Conservation (phyloP, 352 stramenopile species). For the Phytophthora ramorum region DNA sequence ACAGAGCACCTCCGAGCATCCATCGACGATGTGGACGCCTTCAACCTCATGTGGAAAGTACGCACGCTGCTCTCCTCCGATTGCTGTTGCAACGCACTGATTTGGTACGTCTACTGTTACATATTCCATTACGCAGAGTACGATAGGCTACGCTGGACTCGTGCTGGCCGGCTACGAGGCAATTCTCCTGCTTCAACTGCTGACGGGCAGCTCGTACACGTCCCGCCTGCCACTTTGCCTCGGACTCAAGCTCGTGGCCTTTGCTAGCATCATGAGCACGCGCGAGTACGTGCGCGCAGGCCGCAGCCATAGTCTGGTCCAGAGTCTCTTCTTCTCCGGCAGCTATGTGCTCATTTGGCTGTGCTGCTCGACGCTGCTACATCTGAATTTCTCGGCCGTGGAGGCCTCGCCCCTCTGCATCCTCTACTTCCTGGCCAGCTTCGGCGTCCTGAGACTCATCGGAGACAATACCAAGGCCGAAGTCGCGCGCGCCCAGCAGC, state of each 20-base stretch:
- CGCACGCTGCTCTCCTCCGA: neutral
- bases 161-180: constrained; percentile 51
- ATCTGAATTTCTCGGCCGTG: constrained; percentile 40
- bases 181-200: constrained; percentile 43
- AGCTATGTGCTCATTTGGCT: constrained; percentile 52
- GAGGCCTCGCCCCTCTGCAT: constrained; percentile 51
- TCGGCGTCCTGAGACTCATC: constrained; percentile 42
- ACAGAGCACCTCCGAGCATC: constrained; percentile 58
- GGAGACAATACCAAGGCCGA: constrained; percentile 63
- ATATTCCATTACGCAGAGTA: constrained; percentile 31
- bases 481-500: constrained; percentile 52
- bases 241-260: constrained; percentile 48
- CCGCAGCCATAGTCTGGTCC: constrained; percentile 16
- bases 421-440: constrained; percentile 46
- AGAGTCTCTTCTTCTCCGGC: constrained; percentile 45
- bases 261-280: constrained; percentile 45
- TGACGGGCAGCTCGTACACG: constrained; percentile 19
- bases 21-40: constrained; percentile 47
- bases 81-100: constrained; percentile 1
- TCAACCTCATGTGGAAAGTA: constrained; percentile 62
- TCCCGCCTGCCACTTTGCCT: constrained; percentile 35
- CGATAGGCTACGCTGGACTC: constrained; percentile 46
- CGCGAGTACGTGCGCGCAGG: constrained; percentile 46
- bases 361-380: constrained; percentile 32
- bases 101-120: neutral